Conservation (phyloP, 768 basidiomycete genomes). For the Naganishia vishniacii region DNA sequence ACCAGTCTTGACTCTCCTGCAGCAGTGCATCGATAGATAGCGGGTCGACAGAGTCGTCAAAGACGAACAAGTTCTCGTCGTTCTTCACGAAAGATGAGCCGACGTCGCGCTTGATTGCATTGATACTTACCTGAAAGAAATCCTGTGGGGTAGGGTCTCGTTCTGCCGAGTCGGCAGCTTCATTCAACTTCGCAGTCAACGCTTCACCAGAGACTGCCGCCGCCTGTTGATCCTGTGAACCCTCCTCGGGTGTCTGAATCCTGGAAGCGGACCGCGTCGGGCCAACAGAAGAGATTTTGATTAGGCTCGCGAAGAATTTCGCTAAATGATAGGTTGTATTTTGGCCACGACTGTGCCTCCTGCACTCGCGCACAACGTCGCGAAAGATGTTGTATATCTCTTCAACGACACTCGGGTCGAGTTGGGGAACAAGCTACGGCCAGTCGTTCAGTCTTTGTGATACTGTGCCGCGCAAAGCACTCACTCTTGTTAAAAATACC, state of each 20-base stretch:
- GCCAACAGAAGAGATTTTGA: constrained; percentile 24
- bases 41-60: constrained; percentile 20
- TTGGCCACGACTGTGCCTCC: constrained; percentile 20
- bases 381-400: constrained; percentile 25
- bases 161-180: constrained; percentile 1
- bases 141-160: not conserved
- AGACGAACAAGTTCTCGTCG: constrained; percentile 19
- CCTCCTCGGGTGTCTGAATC: constrained; percentile 11
- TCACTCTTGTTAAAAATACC: constrained; percentile 27
- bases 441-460: not conserved
- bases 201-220: constrained; percentile 8
- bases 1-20: constrained; percentile 28
- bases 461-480: not conserved
- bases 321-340: constrained; percentile 26
- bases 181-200: constrained; percentile 11
- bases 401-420: constrained; percentile 16
- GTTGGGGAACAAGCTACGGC: not conserved
- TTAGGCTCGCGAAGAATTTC: constrained; percentile 26
- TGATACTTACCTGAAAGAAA: constrained; percentile 6
- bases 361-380: constrained; percentile 22
- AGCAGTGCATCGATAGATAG: constrained; percentile 24
- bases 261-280: constrained; percentile 21
- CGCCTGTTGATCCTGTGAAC: not conserved
- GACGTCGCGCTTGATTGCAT: not conserved
- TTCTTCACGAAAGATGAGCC: constrained; percentile 10